These are phyloP conservation scores for Saccharomycopsis hybrid DNA, from an alignment of 1,139 yeast species.

Conservation along the genomic window DNA sequence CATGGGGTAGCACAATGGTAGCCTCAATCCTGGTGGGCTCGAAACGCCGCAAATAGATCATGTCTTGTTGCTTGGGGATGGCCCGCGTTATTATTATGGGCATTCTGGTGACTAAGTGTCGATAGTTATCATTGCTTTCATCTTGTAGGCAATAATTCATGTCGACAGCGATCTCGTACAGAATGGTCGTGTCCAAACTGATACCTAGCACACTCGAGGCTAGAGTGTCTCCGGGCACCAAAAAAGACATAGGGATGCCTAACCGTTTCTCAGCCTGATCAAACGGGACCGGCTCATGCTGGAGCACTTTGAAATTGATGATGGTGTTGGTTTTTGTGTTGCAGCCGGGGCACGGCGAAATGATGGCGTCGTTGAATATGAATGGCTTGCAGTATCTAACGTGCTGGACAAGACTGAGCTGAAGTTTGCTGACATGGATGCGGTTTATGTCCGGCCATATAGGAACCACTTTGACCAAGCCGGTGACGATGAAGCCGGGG, in stretches of 20 bases:
- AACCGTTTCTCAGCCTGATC: background rate
- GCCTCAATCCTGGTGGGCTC: slow-evolving; percentile 9
- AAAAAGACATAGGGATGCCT: slow-evolving; percentile 9
- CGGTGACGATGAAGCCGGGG: slow-evolving; percentile 4
- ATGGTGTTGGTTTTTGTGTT: slow-evolving; percentile 5
- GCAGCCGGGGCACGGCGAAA: slow-evolving; percentile 14
- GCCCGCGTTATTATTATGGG: slow-evolving; percentile 8
- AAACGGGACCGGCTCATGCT: too few relatives aligned
- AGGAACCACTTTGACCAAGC: slow-evolving; percentile 1
- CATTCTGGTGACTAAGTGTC: too few relatives aligned
- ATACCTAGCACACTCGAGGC: slow-evolving; percentile 12
- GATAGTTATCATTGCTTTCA: too few relatives aligned
- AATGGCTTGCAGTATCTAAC: slow-evolving; percentile 10
- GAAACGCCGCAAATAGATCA: slow-evolving; percentile 7
- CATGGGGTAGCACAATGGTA: slow-evolving; percentile 9
- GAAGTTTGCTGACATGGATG: background rate
- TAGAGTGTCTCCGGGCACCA: slow-evolving; percentile 9
- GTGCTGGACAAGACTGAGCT: background rate
- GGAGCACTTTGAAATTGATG: background rate
- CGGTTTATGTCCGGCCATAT: too few relatives aligned
- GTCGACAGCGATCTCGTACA: slow-evolving; percentile 1
- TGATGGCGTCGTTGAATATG: slow-evolving; percentile 14
- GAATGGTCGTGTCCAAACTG: slow-evolving; percentile 2
- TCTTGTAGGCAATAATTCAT: background rate
- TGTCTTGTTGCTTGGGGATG: background rate